phyloP scores from a whole-genome alignment of 208 protist species.

The Porcisia hertigi region DNA sequence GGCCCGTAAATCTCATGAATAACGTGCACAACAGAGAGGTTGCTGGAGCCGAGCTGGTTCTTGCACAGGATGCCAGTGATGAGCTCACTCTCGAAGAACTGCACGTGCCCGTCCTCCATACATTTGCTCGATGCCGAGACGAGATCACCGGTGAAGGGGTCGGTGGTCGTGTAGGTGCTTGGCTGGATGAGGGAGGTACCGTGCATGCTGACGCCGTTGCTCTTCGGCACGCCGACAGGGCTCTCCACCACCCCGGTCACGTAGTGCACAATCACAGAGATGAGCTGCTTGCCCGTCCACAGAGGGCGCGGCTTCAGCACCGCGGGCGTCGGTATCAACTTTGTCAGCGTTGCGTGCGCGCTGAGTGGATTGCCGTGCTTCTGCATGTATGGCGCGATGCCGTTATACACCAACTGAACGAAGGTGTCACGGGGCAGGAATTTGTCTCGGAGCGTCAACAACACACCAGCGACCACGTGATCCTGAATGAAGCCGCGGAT shows the following conservation, averaged over 20 bases:
- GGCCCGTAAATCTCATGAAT: conserved; percentile 98
- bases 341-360: conserved; percentile 51
- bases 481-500: conserved; percentile 99
- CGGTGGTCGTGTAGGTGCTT: conserved; percentile 76
- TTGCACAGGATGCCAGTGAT: conserved; percentile 98
- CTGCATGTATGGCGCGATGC: conserved; percentile 81
- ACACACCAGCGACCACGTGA: conserved; percentile 97
- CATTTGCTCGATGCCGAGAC: conserved; percentile 28
- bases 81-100: conserved; percentile 95
- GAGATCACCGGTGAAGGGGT: conserved; percentile 47
- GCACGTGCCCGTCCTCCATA: conserved; percentile 83
- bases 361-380: conserved; percentile 43
- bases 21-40: conserved; percentile 92
- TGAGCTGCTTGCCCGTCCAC: conserved; percentile 99
- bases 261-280: conserved; percentile 86
- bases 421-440: conserved; percentile 95
- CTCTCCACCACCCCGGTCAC: conserved; percentile 59
- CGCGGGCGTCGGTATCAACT: conserved; percentile 88
- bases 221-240: conserved; percentile 11
- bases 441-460: conserved; percentile 96
- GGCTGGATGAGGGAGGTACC: conserved; percentile 83
- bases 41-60: conserved; percentile 90
- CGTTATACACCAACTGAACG: conserved; percentile 94
- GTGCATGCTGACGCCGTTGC: conserved; percentile 80
- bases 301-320: conserved; percentile 94